Base-by-base conservation (phyloP, 805 yeast species). In the Nakazawaea laoshanensis region DNA sequence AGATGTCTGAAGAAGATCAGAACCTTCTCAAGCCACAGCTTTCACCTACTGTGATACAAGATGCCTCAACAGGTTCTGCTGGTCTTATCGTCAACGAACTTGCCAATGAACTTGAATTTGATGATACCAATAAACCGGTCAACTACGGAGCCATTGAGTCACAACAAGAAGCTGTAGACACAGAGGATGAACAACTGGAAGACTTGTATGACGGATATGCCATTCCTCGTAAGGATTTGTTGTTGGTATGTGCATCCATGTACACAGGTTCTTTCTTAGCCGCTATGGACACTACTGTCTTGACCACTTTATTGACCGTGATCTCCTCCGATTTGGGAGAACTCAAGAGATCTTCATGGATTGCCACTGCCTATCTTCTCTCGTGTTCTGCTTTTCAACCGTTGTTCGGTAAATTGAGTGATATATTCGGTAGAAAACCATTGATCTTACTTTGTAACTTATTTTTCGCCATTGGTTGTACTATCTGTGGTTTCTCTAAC, bases 211-310 rank as follows among this genome's bases (percentile, higher is more conserved):
- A 46, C 61, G 31, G 59, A 59, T 4, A 27, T 48, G 21, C 25
- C 49, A n/a, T 63, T 57, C 13, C 63, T 54, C 2, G 5, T 50
- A 8, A 47, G 54, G 1, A 45, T 53, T 14, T 56, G 43, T 40
- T 33, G 41, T 12, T 49, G 42, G 44, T 55, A 59, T 35, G 47
- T 53, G 24, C 50, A 62, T 32, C 70, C 67, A 1, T 52, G 41
- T 20, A 24, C 18, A 20, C 24, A 10, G 38, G 38, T 26, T 20
- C 34, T 6, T 69, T 58, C 37, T 53, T 71, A 30, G 64, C 71
- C 4, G 69, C 77, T 0, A 48, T 70, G 37, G 77, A 71, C 43
- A 59, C 65, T n/a, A 71, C 77, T 0, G 66, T 71, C 36, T 74
- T 71, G 18, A 67, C 77, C 3, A 70, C 77, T 1, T 45, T 70